Conservation (phyloP, 495 filamentous ascomycete genomes). For the Penicilliopsis zonata region DNA sequence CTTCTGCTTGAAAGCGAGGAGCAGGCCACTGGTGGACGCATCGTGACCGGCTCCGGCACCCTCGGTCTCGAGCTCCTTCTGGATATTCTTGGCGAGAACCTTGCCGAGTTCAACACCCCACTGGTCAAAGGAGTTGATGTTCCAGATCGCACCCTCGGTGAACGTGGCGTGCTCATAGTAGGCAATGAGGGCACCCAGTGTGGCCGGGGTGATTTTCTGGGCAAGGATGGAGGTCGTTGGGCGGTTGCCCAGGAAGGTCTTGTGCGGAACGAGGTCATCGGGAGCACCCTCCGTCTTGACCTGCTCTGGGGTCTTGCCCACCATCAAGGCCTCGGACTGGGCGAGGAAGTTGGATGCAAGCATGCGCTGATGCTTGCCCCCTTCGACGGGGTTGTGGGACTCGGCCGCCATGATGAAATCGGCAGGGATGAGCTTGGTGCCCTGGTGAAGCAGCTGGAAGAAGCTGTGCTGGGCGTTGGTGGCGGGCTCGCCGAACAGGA, state of each 20-base stretch:
- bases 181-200: conserved; percentile 88
- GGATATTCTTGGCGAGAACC: conserved; percentile 84
- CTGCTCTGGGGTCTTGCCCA: conserved; percentile 86
- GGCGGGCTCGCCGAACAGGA: conserved; percentile 94
- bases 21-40: conserved; percentile 72
- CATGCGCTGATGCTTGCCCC: conserved; percentile 95
- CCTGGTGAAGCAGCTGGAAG: conserved; percentile 98
- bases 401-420: conserved; percentile 95
- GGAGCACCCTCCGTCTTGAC: conserved; percentile 82
- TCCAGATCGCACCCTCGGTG: conserved; percentile 95
- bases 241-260: conserved; percentile 96
- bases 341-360: conserved; percentile 97
- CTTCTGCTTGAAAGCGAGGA: conserved; percentile 75
- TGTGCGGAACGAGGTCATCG: conserved; percentile 83
- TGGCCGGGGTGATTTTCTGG: conserved; percentile 85
- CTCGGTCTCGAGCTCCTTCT: conserved; percentile 61
- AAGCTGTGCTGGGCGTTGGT: conserved; percentile 99
- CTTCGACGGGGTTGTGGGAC: conserved; percentile 88
- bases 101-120: conserved; percentile 99
- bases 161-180: conserved; percentile 99
- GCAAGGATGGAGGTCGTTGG: conserved; percentile 93
- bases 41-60: conserved; percentile 67
- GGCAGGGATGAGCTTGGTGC: conserved; percentile 94
- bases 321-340: conserved; percentile 96
- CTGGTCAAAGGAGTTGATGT: conserved; percentile 99